A percentile compares a stretch with the other conserved stretches of the same genome.
Conservation (phyloP, 225 moss, liverwort and hornwort genomes). For the Rhytidiadelphus loreus region DNA sequence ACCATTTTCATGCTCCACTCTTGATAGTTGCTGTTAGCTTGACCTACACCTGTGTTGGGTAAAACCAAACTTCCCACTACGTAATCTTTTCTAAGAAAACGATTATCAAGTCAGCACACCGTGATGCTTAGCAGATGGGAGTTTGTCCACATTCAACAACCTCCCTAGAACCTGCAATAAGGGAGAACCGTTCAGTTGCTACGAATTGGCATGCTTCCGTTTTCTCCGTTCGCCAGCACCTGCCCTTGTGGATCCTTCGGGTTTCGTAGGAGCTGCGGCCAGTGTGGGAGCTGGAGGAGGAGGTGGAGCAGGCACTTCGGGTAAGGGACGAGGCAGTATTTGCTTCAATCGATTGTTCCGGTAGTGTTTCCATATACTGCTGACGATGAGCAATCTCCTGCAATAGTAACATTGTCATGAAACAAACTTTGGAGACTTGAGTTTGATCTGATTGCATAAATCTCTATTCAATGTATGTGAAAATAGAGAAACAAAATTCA, state of each 20-base stretch:
- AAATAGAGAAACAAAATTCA: no score
- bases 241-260: slow-evolving; percentile 73
- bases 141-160: background rate
- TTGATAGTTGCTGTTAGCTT: background rate
- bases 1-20: background rate
- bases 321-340: slow-evolving; percentile 48
- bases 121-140: background rate
- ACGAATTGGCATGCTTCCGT: slow-evolving; percentile 72
- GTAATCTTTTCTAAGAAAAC: no score
- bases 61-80: background rate
- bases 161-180: background rate
- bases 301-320: slow-evolving; percentile 58
- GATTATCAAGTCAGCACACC: no score
- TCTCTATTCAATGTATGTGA: no score
- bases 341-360: slow-evolving; percentile 35
- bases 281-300: slow-evolving; percentile 58
- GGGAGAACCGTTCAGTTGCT: background rate
- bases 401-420: no score
- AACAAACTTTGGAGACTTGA: no score
- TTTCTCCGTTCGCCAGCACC: slow-evolving; percentile 86
- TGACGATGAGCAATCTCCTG: no score
- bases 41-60: background rate
- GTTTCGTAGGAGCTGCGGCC: slow-evolving; percentile 47
- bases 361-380: no score
- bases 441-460: no score